phyloP scores from a whole-genome alignment of 176 grass and related monocot species.

The Eragrostis curvula region DNA sequence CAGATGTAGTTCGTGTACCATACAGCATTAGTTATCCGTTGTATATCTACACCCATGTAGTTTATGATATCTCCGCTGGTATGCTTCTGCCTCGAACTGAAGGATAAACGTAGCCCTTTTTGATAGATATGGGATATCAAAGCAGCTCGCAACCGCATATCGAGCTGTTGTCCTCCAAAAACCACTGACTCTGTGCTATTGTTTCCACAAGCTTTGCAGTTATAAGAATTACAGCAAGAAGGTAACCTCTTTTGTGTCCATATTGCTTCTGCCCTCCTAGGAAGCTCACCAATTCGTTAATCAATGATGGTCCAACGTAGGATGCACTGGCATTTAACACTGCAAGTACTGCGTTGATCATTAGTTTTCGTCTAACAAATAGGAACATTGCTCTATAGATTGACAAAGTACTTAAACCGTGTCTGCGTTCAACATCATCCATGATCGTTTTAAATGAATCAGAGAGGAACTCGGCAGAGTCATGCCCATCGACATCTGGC shows the following conservation, averaged over 20 bases:
- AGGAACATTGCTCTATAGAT: slow-evolving; percentile 80
- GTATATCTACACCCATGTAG: slow-evolving; percentile 95
- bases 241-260: slow-evolving; percentile 70
- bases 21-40: slow-evolving; percentile 80
- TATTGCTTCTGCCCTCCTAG: slow-evolving; percentile 70
- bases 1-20: slow-evolving; percentile 88
- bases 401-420: slow-evolving; percentile 61
- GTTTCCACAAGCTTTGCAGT: slow-evolving; percentile 92
- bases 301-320: slow-evolving; percentile 90
- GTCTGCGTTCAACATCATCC: slow-evolving; percentile 53
- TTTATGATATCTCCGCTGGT: slow-evolving; percentile 96
- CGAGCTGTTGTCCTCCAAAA: slow-evolving; percentile 82
- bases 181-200: slow-evolving; percentile 75
- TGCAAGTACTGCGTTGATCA: slow-evolving; percentile 80
- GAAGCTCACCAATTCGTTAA: slow-evolving; percentile 78
- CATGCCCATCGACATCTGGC: slow-evolving; percentile 73
- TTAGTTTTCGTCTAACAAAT: slow-evolving; percentile 70
- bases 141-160: slow-evolving; percentile 73
- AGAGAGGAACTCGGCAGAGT: slow-evolving; percentile 63
- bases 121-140: slow-evolving; percentile 89
- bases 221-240: slow-evolving; percentile 67
- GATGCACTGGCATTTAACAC: slow-evolving; percentile 73
- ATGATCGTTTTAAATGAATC: slow-evolving; percentile 68
- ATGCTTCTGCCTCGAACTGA: slow-evolving; percentile 71
- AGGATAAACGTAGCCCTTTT: slow-evolving; percentile 81